Evolutionary conservation across 768 basidiomycete genomes (phyloP), one percentile per base, ranked within the genome.

Genomic region (Cystofilobasidium capitatum): DNA sequence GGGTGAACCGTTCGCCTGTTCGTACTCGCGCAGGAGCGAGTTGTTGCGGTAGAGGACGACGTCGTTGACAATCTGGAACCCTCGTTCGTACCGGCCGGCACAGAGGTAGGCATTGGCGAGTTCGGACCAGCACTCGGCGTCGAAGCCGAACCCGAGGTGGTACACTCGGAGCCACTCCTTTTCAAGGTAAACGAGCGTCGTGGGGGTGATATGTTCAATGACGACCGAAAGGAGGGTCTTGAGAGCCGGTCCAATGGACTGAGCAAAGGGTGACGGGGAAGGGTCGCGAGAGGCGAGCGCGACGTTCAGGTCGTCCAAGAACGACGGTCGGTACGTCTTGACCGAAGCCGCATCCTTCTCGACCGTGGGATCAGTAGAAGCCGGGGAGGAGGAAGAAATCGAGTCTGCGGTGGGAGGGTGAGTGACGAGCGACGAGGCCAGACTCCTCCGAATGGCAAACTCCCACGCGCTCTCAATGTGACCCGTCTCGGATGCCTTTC

Each of bases 61-160:
- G 63, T 64, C 63, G 63, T 64, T 64, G 51, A 29, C 16, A 39
- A 64, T 64, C 51, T 64, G 63, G 37, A 64, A 40, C 22, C 49
- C 63, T 39, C 54, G 51, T 29, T 64, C 63, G 26, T 33, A 39
- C 54, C 54, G 49, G 37, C 51, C 51, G 26, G 31, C 63, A 26
- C 36, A 14, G 26, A 64, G 24, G 63, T 64, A 64, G 13, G 54
- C 51, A n/a, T 14, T 12, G 3, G 51, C 39, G 26, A 64, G 63
- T 20, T 51, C 51, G 6, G 12, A 51, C 63, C 63, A 64, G 51
- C 51, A 31, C 13, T 12, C 26, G 10, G 22, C 29, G 51, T 64
- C 63, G 39, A 64, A 54, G 14, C 63, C 54, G 35, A 55, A 64
- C 12, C 39, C 51, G 37, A 64, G 63, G 36, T 51, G 37, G 26